phyloP scores from a whole-genome alignment of 306 rosid species.

The Clitoria ternatea region DNA sequence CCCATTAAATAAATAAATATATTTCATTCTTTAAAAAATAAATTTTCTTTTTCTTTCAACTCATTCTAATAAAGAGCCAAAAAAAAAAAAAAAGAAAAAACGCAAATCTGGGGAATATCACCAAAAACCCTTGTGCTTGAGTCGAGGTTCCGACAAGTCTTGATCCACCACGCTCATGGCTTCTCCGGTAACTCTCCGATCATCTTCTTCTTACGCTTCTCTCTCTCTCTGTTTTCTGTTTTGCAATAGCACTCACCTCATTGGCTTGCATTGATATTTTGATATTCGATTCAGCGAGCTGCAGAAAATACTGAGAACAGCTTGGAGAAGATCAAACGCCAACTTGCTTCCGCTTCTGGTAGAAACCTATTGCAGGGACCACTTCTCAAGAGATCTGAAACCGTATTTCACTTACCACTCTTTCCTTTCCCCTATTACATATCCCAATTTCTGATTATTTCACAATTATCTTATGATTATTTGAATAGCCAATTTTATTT shows the following conservation, averaged over 20 bases:
- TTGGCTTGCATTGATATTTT: conserved; percentile 20
- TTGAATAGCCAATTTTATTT: neutral
- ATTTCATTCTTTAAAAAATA: neutral
- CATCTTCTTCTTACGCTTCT: neutral
- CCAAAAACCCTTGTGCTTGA: conserved; percentile 28
- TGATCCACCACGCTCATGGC: conserved; percentile 68
- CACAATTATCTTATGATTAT: neutral
- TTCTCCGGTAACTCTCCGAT: conserved; percentile 48
- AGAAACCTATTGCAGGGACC: conserved; percentile 90
- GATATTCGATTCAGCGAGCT: too few relatives aligned
- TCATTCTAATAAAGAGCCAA: too few relatives aligned
- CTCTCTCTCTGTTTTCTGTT: neutral
- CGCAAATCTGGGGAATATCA: conserved; percentile 7
- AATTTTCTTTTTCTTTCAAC: too few relatives aligned
- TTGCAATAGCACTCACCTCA: too few relatives aligned
- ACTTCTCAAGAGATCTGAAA: conserved; percentile 98
- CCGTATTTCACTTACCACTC: conserved; percentile 39
- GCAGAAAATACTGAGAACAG: conserved; percentile 64
- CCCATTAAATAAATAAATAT: neutral
- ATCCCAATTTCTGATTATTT: neutral
- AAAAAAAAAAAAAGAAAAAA: neutral
- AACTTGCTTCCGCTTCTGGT: conserved; percentile 88
- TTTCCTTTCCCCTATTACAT: neutral
- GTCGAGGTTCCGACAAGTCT: conserved; percentile 10
- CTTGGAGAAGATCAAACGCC: conserved; percentile 98